Evolutionary conservation across 2,329 filamentous ascomycete species (phyloP), one percentile per base, ranked within the genome.

Genomic region (Parastagonospora avenae): DNA sequence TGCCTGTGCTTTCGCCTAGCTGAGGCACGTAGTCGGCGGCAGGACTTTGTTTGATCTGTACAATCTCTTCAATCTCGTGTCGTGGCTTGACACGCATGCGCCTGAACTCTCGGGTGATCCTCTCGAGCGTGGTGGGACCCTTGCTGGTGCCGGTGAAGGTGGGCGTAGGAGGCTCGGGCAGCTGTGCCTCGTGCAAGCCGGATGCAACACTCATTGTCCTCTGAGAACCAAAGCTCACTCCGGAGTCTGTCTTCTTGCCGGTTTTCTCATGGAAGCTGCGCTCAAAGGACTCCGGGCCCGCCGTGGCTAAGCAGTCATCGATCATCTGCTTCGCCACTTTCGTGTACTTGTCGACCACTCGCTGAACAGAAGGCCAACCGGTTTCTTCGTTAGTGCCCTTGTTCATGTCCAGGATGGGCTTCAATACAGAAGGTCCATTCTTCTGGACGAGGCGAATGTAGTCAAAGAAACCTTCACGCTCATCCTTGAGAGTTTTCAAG

Each of bases 391-490:
- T 78, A 4, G 74, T 65, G 2, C 71, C 75, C 55, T 79, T 80
- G 53, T 82, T 79, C 66, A 84, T 78, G 14, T 75, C 70, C 54
- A 86, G 80, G 32, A 87, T 70, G 24, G 75, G 79, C 16, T 79
- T 71, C 16, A 88, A 74, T 36, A 85, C 76, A 2, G 68, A 64
- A 8, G 79, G 78, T 11, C 85, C 85, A 28, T 77, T 79, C 60
- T 77, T 79, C 60, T 86, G 82, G 24, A 87, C 82, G 4, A 73
- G 76, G 38, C 75, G 75, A 61, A 88, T 86, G 66, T 85, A 85
- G 33, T 80, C 79, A 74, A 86, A 87, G 70, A 86, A 87, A 6
- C 76, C 77, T 29, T 82, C 78, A n/a, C 85, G 82, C 62, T 88
- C 84, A 10, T 76, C 73, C 50, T 79, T 78, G 47, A 88, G 74